phyloP scores from a whole-genome alignment of 202 grass and related monocot genomes.

The Miscanthus sacchariflorus region DNA sequence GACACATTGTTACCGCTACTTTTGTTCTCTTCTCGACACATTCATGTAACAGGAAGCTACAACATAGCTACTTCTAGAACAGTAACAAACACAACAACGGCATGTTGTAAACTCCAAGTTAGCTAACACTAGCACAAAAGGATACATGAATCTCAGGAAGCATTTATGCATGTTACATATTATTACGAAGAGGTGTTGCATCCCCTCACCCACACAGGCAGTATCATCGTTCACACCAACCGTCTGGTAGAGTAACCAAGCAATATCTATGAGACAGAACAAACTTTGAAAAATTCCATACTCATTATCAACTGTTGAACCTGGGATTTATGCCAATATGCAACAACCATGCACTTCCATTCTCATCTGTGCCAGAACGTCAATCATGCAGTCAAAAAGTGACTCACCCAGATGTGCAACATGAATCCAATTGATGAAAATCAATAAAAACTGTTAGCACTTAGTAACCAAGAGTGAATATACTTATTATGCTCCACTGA shows the following conservation, averaged over 20 bases:
- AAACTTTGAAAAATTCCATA: not conserved
- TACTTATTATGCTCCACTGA: not conserved
- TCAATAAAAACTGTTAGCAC: not conserved
- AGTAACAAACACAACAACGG: not conserved
- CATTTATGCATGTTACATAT: not conserved
- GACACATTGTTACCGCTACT: not conserved
- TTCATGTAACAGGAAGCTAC: not conserved
- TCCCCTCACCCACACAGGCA: not conserved
- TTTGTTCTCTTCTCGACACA: conserved; percentile 1
- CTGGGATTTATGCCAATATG: conserved; percentile 5
- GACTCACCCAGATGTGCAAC: not conserved
- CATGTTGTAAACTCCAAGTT: not conserved
- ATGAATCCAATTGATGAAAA: conserved; percentile 6
- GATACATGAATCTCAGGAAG: not conserved
- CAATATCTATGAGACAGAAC: not conserved
- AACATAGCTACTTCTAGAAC: not conserved
- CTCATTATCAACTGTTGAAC: not conserved
- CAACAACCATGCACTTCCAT: not conserved
- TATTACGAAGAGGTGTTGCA: not conserved
- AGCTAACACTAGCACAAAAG: not conserved
- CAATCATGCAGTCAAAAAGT: not conserved
- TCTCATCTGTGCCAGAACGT: not conserved
- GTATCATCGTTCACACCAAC: conserved; percentile 6
- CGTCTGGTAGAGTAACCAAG: not conserved
- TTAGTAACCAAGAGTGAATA: not conserved